A percentile compares a stretch with the other conserved stretches of the same genome.
Evolutionary conservation across 176 grass and related monocot genomes (phyloP).

Genomic region (Miscanthus lutarioriparius): DNA sequence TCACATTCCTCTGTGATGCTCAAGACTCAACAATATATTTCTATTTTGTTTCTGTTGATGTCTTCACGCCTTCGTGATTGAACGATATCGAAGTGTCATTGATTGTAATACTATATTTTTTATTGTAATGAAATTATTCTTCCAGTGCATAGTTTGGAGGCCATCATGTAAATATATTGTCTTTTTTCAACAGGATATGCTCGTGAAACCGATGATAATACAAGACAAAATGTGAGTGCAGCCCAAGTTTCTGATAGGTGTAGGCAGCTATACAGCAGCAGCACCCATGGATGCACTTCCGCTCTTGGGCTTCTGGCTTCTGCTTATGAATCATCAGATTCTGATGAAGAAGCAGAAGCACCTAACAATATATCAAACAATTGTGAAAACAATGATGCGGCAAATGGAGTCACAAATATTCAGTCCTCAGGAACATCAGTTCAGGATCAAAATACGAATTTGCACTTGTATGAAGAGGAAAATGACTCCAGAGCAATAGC

Average conservation of each 20-base stretch:
- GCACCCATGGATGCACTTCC: constrained; percentile 38
- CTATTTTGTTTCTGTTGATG: background rate
- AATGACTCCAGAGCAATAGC: constrained; percentile 31
- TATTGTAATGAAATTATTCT: constrained; percentile 12
- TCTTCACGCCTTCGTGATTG: background rate
- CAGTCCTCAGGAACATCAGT: constrained; percentile 20
- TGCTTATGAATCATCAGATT: constrained; percentile 73
- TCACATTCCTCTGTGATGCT: background rate
- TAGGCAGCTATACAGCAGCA: constrained; percentile 48
- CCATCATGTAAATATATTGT: constrained; percentile 14
- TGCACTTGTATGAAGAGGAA: constrained; percentile 37
- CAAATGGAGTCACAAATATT: constrained; percentile 23
- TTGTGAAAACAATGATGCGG: constrained; percentile 42
- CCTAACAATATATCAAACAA: constrained; percentile 29
- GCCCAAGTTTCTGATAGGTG: constrained; percentile 54
- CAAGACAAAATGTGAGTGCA: constrained; percentile 35
- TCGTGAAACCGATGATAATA: constrained; percentile 29
- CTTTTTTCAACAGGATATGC: constrained; percentile 49
- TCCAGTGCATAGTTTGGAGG: constrained; percentile 6
- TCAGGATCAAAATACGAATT: constrained; percentile 29
- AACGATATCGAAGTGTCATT: background rate
- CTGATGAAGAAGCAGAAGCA: constrained; percentile 69
- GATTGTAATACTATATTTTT: background rate
- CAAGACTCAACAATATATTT: background rate
- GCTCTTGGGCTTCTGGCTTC: constrained; percentile 94